Base-by-base conservation (phyloP, 768 basidiomycete genomes). In the Russula olivacea region DNA sequence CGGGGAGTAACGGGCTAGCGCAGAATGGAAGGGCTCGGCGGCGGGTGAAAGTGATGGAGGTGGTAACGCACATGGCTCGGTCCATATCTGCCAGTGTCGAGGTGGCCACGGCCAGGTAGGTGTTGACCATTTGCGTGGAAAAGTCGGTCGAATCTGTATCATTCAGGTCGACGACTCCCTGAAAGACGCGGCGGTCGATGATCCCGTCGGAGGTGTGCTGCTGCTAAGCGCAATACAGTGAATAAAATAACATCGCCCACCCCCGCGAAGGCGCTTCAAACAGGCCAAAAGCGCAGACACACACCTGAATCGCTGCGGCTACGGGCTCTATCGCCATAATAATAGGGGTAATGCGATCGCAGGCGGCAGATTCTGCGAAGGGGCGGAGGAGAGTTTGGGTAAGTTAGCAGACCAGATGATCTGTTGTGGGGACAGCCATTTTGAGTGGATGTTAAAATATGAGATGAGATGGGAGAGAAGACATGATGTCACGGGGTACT, bases 61-160 rank as follows among this genome's bases (percentile, higher is more conserved):
- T 15, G 51, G 11, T 48, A 21, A 58, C 61, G 50, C 32, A 63
- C 61, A 58, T 19, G 43, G 61, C 61, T 28, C 14, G 41, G 14
- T 63, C 56, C 61, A 63, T 63, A 25, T 63, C 56, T 25, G 12
- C 8, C 32, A 63, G 8, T 34, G 61, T 58, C 34, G 61, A 63
- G 5, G 45, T 47, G 14, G 56, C 56, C 43, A 45, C 50, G 10
- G 61, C 56, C 2, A 63, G n/a, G 43, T 58, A 63, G 14, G 61
- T 63, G 12, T 19, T 11, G 9, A 63, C 56, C 61, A 63, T 51
- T 50, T 63, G 61, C 8, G 32, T 58, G 34, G 61, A 57, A 48
- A 63, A 63, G n/a, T 63, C 61, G 19, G 61, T 58, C 61, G 61
- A 63, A 25, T 63, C 61, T 0, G 15, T 17, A 36, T 63, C 61